phyloP scores from a whole-genome alignment of 2,329 filamentous ascomycete genomes.

The Fusarium nisikadoi region DNA sequence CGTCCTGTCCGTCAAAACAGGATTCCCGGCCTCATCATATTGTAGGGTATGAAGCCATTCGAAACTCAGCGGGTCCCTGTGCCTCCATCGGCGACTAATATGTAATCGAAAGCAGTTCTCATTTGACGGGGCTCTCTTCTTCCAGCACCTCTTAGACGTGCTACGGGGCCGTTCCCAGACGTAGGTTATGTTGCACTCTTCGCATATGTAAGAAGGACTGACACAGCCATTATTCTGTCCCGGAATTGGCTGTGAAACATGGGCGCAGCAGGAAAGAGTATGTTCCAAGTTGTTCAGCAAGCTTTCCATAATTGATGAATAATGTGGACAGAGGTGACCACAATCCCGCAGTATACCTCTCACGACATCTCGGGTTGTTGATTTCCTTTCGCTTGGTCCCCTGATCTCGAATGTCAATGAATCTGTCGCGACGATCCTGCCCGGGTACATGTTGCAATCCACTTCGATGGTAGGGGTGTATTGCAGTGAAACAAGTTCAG shows the following conservation, averaged over 20 bases:
- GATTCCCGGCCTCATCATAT: not conserved
- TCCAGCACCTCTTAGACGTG: not conserved
- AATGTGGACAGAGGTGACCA: not conserved
- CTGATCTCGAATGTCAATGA: not conserved
- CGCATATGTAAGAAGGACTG: not conserved
- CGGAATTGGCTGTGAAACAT: too few species aligned
- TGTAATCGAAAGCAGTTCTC: not conserved
- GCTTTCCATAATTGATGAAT: not conserved
- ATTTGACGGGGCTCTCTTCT: rapidly evolving
- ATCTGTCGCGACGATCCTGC: not conserved
- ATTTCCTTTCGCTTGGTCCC: not conserved
- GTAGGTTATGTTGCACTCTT: not conserved
- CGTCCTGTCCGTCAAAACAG: not conserved
- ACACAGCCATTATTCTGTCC: not conserved
- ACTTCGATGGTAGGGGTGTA: not conserved
- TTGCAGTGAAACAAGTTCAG: not conserved
- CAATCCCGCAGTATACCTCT: not conserved
- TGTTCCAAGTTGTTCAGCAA: not conserved
- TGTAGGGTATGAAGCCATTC: not conserved
- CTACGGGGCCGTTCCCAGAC: not conserved
- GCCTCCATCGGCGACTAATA: not conserved
- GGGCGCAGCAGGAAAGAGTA: not conserved
- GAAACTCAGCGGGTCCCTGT: not conserved
- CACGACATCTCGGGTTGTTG: not conserved
- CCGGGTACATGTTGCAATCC: rapidly evolving